phyloP scores from a whole-genome alignment of 176 grass and related monocot genomes.

The Elymus sibiricus region DNA sequence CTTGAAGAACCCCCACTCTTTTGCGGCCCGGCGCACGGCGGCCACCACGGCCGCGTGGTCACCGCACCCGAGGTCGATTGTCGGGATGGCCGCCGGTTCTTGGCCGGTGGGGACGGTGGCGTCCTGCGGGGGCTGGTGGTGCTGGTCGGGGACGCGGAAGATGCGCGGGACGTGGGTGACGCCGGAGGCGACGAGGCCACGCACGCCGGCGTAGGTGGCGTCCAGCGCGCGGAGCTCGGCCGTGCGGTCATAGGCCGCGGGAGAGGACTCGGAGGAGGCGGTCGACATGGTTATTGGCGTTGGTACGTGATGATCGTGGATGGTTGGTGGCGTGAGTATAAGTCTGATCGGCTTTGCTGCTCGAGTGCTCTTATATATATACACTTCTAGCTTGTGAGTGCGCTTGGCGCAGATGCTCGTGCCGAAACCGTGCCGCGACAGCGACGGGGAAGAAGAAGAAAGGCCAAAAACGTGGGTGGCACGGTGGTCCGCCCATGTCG shows the following conservation, averaged over 20 bases:
- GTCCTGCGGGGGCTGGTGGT: not conserved
- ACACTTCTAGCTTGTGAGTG: too few species aligned
- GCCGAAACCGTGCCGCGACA: too few species aligned
- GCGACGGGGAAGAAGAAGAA: too few species aligned
- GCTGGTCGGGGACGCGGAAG: slow-evolving; percentile 15
- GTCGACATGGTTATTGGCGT: too few species aligned
- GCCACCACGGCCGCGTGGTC: slow-evolving; percentile 16
- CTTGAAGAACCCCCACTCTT: slow-evolving; percentile 61
- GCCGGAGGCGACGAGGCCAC: slow-evolving; percentile 42
- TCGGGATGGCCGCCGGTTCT: not conserved
- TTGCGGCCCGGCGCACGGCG: slow-evolving; percentile 7
- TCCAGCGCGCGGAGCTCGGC: slow-evolving; percentile 49
- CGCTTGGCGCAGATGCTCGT: too few species aligned
- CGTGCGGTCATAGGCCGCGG: slow-evolving; percentile 20
- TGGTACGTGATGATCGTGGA: too few species aligned
- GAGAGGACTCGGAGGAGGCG: too few species aligned
- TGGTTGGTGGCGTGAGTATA: too few species aligned
- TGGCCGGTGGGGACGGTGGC: not conserved
- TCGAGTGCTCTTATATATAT: too few species aligned
- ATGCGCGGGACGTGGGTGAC: slow-evolving; percentile 33
- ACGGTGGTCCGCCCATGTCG: too few species aligned
- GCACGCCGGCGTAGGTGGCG: slow-evolving; percentile 54
- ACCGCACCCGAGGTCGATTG: slow-evolving; percentile 21
- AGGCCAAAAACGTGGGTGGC: too few species aligned
- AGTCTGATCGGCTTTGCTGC: too few species aligned